Base-by-base conservation (phyloP, 2,329 filamentous ascomycete species). In the Leptographium flavum region DNA sequence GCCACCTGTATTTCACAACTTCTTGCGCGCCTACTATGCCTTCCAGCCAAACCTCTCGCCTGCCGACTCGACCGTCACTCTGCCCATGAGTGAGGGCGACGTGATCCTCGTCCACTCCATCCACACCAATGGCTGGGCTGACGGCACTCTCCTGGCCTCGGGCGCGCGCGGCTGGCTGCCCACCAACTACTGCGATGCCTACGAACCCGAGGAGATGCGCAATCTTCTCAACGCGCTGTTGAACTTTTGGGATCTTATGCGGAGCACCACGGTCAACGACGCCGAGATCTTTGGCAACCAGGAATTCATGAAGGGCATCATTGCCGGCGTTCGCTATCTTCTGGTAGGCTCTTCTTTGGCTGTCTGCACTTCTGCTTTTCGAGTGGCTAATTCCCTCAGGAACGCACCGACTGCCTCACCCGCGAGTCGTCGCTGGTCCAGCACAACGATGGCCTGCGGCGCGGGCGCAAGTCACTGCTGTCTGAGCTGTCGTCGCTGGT, bases 91-190 rank as follows among this genome's bases (percentile, higher is more conserved):
- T 54, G 82, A 92, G 58, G 92, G 92, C 48, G 92, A 98, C 57
- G 77, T 98, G 41, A 82, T 98, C 45, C 66, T 98, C 47, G 83
- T 98, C 21, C 92, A 98, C 62, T 95, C 92, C 4, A 85, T 96
- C 53, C 92, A 98, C 63, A 92, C 87, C 49, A 98, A 96, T 66
- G 92, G 92, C 54, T 98, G 92, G 92, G 92, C 92, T 28, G 92
- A 98, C 61, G 92, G 92, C 43, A 98, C 92, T 1, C 69, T 95
- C 35, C 66, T 98, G 49, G 74, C 82, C 22, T 86, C 87, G 3
- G 90, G 90, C 23, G 83, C 83, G 42, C 76, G 92, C 54, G 92
- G 92, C 50, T 98, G 92, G 92, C 69, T 98, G 49, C 92, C 92
- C 3, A 98, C 92, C 9, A 98, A 98, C 63, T 98, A 96, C 61